A percentile compares a stretch with the other conserved stretches of the same genome.
phyloP scores from a whole-genome alignment of 2,329 filamentous ascomycete genomes.

The Colletotrichum tanaceti region DNA sequence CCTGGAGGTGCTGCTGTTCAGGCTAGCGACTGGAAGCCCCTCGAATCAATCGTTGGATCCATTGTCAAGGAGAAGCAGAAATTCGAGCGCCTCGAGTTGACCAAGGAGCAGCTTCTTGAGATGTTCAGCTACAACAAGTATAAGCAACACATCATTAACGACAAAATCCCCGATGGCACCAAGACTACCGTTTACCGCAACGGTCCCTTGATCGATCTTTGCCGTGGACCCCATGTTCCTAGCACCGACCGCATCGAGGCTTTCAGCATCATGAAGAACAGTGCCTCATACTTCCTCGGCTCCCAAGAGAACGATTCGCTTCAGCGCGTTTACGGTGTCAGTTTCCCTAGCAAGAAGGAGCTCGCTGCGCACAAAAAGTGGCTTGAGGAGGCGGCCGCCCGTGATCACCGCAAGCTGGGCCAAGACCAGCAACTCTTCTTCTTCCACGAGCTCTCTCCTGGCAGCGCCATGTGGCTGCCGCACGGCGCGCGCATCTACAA shows the following conservation, averaged over 20 bases:
- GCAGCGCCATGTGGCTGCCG: slow-evolving; percentile 90
- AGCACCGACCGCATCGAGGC: slow-evolving; percentile 87
- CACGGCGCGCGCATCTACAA: slow-evolving; percentile 96
- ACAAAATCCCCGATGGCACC: slow-evolving; percentile 89
- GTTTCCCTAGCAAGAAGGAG: slow-evolving; percentile 94
- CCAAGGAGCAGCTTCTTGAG: slow-evolving; percentile 90
- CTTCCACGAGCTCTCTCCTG: slow-evolving; percentile 94
- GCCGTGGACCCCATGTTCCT: slow-evolving; percentile 93
- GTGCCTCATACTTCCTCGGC: slow-evolving; percentile 88
- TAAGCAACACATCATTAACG: slow-evolving; percentile 97
- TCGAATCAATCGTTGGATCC: slow-evolving; percentile 82
- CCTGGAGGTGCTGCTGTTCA: slow-evolving; percentile 77
- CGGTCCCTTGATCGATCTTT: slow-evolving; percentile 93
- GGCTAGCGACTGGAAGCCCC: slow-evolving; percentile 82
- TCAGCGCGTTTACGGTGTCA: slow-evolving; percentile 96
- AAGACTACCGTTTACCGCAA: slow-evolving; percentile 95
- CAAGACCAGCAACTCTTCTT: slow-evolving; percentile 98
- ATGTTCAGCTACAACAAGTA: slow-evolving; percentile 96
- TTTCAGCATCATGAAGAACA: slow-evolving; percentile 79
- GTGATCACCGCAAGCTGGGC: slow-evolving; percentile 93
- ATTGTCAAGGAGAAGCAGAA: slow-evolving; percentile 97
- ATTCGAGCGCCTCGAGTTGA: slow-evolving; percentile 89
- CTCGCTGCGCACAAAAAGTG: slow-evolving; percentile 95
- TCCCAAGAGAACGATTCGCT: slow-evolving; percentile 94
- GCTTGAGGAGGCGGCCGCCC: slow-evolving; percentile 96